Evolutionary conservation across 1,139 yeast genomes (phyloP), one percentile per base, ranked within the genome.

Genomic region (Yamadazyma sp.): DNA sequence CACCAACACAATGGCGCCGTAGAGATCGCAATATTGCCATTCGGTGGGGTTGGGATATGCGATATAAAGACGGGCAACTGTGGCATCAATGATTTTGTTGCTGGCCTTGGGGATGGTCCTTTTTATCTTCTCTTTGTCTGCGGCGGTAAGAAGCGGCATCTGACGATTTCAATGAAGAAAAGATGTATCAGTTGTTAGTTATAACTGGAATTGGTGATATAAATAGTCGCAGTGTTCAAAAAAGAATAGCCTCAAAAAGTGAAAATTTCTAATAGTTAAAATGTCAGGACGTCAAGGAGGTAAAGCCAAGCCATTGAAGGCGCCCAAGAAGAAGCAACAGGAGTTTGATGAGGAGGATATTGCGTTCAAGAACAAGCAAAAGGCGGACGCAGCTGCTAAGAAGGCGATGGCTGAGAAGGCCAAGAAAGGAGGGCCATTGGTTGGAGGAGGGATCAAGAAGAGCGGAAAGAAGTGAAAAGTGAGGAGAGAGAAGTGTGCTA

Each of bases 361-460:
- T 24, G 96, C 96, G 5, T 89, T 82, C 78, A 87, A 88, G 73
- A 92, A 86, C 57, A 90, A 88, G 75, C 95, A 87, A 70, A 87
- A 83, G 67, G 96, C 95, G 40, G 97, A 87, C 50, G 96, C 92
- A 51, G 87, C 85, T 58, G 96, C 96, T 30, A 82, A 82, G 66
- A 89, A 90, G 69, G 95, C 85, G 41, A 77, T 90, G 84, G 90
- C 94, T 47, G 80, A 83, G 40, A 82, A 86, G 66, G 94, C 96
- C 44, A 73, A 86, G 55, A 80, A 85, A 57, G 96, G 96, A 48
- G 96, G 96, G 38, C 96, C 96, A 34, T 68, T 90, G 53, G 81
- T 82, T 40, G 90, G 95, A 44, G 96, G 96, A 40, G 97, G 97
- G 46, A 89, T 90, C 70, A 90, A 90, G 78, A 90, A 90, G 80